Evolutionary conservation across 768 basidiomycete genomes (phyloP).

Genomic region (Suillus subaureus): DNA sequence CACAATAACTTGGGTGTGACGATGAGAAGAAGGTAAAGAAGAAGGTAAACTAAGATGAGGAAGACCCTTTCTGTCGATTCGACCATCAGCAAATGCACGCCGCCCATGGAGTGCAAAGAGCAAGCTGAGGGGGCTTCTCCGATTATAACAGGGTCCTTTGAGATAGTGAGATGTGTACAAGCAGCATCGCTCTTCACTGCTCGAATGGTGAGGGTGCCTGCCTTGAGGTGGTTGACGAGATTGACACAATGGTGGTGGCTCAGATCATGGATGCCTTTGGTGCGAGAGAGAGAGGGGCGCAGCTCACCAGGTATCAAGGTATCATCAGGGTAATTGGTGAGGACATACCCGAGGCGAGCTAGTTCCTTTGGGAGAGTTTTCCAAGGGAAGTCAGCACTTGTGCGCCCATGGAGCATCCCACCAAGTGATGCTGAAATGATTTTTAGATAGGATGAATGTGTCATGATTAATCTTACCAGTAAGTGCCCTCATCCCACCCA

Average conservation of each 20-base stretch:
- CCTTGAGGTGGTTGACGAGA: background rate
- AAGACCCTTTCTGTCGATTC: background rate
- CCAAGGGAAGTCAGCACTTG: too few relatives aligned
- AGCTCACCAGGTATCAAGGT: too few relatives aligned
- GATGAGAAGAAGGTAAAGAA: background rate
- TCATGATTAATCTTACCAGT: too few relatives aligned
- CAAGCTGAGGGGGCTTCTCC: background rate
- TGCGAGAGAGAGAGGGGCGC: too few relatives aligned
- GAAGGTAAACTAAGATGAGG: background rate
- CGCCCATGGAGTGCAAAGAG: background rate
- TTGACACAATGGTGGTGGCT: background rate
- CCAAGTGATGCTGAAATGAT: too few relatives aligned
- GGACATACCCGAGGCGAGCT: too few relatives aligned
- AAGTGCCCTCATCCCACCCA: too few relatives aligned
- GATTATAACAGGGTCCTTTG: background rate
- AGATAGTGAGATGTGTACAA: background rate
- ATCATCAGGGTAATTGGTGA: too few relatives aligned
- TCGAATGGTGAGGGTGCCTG: background rate
- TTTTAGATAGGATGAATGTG: too few relatives aligned
- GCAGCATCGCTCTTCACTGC: background rate
- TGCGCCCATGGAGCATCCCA: too few relatives aligned
- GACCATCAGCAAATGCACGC: background rate
- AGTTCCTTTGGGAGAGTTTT: too few relatives aligned
- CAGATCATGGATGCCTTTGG: background rate
- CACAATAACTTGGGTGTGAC: background rate